Conservation (phyloP, 2,329 filamentous ascomycete species). For the Lachnellula occidentalis region DNA sequence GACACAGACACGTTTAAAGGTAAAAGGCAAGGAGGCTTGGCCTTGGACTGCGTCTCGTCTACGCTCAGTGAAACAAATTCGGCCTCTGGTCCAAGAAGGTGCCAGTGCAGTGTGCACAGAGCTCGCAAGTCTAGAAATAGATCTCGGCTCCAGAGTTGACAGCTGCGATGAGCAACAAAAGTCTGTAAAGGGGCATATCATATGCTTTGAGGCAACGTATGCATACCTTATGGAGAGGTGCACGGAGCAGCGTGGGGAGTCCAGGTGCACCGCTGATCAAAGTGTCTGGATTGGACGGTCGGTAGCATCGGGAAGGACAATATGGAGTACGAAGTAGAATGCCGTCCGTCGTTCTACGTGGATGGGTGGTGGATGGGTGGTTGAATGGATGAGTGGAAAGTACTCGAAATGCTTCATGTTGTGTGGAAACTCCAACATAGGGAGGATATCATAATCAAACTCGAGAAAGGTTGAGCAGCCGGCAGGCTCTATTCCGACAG, state of each 20-base stretch:
- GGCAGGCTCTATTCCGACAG: background rate
- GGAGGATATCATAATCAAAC: background rate
- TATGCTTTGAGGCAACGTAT: background rate
- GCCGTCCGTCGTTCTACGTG: background rate
- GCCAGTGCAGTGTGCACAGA: no score
- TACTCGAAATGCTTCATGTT: background rate
- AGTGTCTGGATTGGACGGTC: background rate
- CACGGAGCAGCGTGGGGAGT: background rate
- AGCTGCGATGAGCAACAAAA: conserved; percentile 14
- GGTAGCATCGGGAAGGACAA: background rate
- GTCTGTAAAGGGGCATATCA: background rate
- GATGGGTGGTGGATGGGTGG: background rate
- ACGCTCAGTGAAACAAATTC: conserved; percentile 2
- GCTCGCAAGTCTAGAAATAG: conserved; percentile 6
- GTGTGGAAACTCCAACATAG: background rate
- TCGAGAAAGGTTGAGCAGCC: background rate
- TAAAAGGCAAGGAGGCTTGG: background rate
- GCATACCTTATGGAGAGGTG: background rate
- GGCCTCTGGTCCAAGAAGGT: background rate
- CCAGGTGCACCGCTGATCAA: background rate
- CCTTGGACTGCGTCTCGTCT: background rate
- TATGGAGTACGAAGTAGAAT: background rate
- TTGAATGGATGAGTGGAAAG: background rate
- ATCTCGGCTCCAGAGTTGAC: conserved; percentile 13
- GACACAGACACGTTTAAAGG: background rate